Evolutionary conservation across 1,284 basidiomycete species (phyloP).

Genomic region (Xerocomus cyaneibrunnescens): DNA sequence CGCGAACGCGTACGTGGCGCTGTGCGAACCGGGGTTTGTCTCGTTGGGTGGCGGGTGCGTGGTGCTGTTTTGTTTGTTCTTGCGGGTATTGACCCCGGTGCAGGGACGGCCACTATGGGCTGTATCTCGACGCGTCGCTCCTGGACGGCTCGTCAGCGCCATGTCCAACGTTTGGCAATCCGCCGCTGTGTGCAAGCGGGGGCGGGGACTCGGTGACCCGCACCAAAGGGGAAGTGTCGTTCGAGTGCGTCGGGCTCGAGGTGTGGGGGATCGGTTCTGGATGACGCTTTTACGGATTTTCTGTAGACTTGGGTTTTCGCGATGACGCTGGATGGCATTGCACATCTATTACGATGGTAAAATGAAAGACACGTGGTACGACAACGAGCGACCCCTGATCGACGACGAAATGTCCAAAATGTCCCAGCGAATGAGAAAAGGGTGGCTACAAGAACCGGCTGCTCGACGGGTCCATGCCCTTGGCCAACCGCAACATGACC

Average conservation of each 20-base stretch:
- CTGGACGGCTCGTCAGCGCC: conserved; percentile 80
- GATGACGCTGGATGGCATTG: too few relatives aligned
- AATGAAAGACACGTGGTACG: too few relatives aligned
- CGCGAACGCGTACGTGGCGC: conserved; percentile 85
- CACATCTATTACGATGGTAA: too few relatives aligned
- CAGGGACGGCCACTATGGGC: conserved; percentile 77
- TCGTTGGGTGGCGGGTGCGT: conserved; percentile 90
- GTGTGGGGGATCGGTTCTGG: conserved; percentile 71
- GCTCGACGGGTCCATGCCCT: conserved; percentile 38
- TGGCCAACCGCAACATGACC: conserved; percentile 53
- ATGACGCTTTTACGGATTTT: background rate
- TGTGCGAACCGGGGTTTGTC: conserved; percentile 78
- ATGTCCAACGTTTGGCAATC: conserved; percentile 89
- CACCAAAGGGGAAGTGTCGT: conserved; percentile 49
- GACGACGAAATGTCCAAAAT: too few relatives aligned
- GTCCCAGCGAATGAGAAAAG: too few relatives aligned
- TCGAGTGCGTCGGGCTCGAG: conserved; percentile 85
- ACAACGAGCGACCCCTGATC: too few relatives aligned
- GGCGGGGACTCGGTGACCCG: conserved; percentile 10
- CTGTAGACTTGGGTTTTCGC: too few relatives aligned
- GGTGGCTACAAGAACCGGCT: conserved; percentile 43
- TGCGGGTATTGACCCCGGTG: too few relatives aligned
- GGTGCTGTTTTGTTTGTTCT: too few relatives aligned
- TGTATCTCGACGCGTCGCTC: conserved; percentile 86
- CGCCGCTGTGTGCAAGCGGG: conserved; percentile 61